phyloP scores from a whole-genome alignment of 305 asterid species.

The Solanum hybrid region DNA sequence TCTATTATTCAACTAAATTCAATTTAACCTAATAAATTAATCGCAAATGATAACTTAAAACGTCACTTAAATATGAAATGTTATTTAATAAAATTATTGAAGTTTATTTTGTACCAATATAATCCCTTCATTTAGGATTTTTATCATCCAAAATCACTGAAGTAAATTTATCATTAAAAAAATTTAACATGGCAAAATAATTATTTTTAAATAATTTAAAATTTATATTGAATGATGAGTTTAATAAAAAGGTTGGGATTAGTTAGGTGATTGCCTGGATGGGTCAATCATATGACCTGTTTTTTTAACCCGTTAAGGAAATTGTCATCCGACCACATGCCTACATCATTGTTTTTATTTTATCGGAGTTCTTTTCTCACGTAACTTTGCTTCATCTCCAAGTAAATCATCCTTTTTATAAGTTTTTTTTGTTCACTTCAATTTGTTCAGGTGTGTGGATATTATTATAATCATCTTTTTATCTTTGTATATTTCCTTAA shows the following conservation, averaged over 20 bases:
- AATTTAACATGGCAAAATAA: not conserved
- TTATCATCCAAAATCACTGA: not conserved
- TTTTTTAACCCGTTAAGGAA: not conserved
- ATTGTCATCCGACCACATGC: not conserved
- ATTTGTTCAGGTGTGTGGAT: not conserved
- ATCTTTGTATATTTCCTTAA: not conserved
- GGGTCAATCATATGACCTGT: not conserved
- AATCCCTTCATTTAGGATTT: not conserved
- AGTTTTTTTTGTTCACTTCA: not conserved
- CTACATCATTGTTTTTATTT: not conserved
- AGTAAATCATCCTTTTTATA: not conserved
- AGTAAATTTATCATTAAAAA: too few relatives aligned
- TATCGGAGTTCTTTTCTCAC: not conserved
- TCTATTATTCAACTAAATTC: not conserved
- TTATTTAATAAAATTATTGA: too few relatives aligned
- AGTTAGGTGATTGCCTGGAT: not conserved
- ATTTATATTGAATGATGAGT: not conserved
- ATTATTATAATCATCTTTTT: not conserved
- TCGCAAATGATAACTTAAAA: too few relatives aligned
- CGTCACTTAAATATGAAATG: too few relatives aligned
- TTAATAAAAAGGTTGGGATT: not conserved
- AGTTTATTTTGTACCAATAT: too few relatives aligned
- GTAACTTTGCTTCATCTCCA: not conserved
- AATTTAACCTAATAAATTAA: not conserved
- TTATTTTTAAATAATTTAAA: not conserved